Evolutionary conservation across 1,284 basidiomycete genomes (phyloP).

Genomic region (Tilletia indica): DNA sequence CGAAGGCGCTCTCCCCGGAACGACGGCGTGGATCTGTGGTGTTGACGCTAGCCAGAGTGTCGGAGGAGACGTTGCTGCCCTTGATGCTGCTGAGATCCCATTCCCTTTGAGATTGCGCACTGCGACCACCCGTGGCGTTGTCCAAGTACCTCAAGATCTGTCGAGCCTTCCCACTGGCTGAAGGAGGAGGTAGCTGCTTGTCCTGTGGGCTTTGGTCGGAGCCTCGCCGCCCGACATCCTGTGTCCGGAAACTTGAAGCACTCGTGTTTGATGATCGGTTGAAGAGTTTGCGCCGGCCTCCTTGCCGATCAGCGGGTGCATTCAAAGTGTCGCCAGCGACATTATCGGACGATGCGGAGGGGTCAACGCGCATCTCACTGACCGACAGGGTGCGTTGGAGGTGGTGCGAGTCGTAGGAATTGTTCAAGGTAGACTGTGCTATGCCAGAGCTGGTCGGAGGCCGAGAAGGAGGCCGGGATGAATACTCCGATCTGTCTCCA

Average conservation of each 20-base stretch:
- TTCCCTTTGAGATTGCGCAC: not conserved
- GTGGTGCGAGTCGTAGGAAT: not conserved
- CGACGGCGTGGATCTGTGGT: conserved; percentile 4
- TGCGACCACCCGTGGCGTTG: not conserved
- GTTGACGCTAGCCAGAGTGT: conserved; percentile 4
- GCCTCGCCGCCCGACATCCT: not conserved
- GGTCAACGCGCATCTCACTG: conserved; percentile 1
- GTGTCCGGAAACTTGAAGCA: not conserved
- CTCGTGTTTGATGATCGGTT: conserved; percentile 10
- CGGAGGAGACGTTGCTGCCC: conserved; percentile 6
- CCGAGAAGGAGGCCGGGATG: not conserved
- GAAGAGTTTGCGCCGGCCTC: conserved; percentile 11
- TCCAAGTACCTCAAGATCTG: conserved; percentile 15
- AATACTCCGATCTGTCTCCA: not conserved
- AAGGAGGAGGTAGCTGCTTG: conserved; percentile 2
- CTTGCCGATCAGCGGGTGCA: not conserved
- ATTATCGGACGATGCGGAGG: not conserved
- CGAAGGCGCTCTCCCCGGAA: conserved; percentile 5
- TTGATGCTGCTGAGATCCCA: conserved; percentile 11
- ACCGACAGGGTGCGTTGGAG: conserved; percentile 12
- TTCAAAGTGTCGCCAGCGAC: not conserved
- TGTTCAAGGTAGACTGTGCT: not conserved
- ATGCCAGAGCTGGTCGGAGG: conserved; percentile 14
- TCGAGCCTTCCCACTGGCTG: conserved; percentile 11
- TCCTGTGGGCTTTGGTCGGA: not conserved